Percentiles rank a stretch among this genome's conserved stretches.
Conservation (phyloP, 1,139 yeast species). For the Ashbya aceris region DNA sequence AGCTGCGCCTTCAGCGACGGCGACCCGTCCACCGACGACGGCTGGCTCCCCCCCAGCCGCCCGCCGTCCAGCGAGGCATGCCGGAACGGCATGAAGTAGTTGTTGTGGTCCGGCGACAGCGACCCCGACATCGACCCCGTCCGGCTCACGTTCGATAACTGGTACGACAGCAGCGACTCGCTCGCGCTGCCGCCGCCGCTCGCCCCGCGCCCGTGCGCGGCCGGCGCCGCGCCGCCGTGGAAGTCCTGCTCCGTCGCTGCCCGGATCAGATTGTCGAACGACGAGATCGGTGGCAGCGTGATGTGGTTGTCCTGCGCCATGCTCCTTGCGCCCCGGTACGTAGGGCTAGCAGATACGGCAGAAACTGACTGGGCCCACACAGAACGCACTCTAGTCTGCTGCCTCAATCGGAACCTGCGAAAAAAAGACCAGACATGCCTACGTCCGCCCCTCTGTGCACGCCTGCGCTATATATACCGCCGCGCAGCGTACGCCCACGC, state of each 20-base stretch:
- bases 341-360: no score
- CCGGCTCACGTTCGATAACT: background rate
- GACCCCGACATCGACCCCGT: background rate
- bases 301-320: conserved; percentile 6
- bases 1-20: conserved; percentile 3
- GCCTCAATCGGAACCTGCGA: no score
- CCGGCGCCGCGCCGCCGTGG: background rate
- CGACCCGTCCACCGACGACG: conserved; percentile 1
- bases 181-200: background rate
- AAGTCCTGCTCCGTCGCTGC: conserved; percentile 12
- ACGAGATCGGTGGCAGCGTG: conserved; percentile 24
- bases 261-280: conserved; percentile 18
- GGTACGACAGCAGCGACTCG: conserved; percentile 4
- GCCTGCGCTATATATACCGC: no score
- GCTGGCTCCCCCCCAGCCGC: conserved; percentile 1
- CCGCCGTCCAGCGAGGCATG: background rate
- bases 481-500: no score
- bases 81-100: conserved; percentile 1
- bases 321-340: background rate
- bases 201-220: conserved; percentile 3
- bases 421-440: no score
- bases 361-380: no score
- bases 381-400: no score
- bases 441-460: no score
- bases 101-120: background rate